phyloP scores from a whole-genome alignment of 106 monocot species.

The Acanthochlamys bracteata region DNA sequence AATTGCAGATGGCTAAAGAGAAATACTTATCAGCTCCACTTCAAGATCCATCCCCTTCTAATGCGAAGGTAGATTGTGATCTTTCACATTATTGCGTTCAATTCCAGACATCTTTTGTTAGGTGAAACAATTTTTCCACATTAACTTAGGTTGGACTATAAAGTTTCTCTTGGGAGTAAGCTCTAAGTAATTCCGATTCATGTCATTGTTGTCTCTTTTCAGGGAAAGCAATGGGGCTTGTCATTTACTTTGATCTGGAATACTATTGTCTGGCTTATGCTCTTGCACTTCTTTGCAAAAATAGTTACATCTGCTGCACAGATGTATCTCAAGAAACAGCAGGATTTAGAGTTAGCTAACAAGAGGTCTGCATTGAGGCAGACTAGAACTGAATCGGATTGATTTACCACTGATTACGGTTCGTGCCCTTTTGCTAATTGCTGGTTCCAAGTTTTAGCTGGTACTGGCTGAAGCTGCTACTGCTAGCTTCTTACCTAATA shows the following conservation, averaged over 20 bases:
- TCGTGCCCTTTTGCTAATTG: not conserved
- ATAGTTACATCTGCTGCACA: slow-evolving; percentile 79
- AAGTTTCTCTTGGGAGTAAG: not conserved
- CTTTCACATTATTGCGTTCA: too few relatives aligned
- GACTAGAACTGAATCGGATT: slow-evolving; percentile 1
- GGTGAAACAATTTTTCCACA: too few relatives aligned
- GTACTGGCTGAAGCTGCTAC: not conserved
- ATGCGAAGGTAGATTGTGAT: slow-evolving; percentile 24
- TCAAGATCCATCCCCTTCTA: slow-evolving; percentile 7
- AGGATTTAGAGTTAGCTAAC: slow-evolving; percentile 45
- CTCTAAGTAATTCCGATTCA: not conserved
- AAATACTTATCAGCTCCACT: slow-evolving; percentile 34
- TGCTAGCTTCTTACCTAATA: not conserved
- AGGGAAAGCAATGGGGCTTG: slow-evolving; percentile 74
- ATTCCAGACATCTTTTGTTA: too few relatives aligned
- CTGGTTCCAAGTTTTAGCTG: not conserved
- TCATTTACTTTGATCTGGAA: slow-evolving; percentile 81
- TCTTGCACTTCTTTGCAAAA: slow-evolving; percentile 66
- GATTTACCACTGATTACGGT: not conserved
- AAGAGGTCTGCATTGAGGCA: slow-evolving; percentile 10
- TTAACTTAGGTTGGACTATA: too few relatives aligned
- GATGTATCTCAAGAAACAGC: slow-evolving; percentile 50
- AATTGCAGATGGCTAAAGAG: slow-evolving; percentile 36
- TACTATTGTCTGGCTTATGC: slow-evolving; percentile 68
- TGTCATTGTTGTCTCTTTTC: slow-evolving; percentile 3